Percentiles rank a stretch among this genome's conserved stretches.
phyloP scores from a whole-genome alignment of 306 rosid species.

The Vigna reflexopilosa region DNA sequence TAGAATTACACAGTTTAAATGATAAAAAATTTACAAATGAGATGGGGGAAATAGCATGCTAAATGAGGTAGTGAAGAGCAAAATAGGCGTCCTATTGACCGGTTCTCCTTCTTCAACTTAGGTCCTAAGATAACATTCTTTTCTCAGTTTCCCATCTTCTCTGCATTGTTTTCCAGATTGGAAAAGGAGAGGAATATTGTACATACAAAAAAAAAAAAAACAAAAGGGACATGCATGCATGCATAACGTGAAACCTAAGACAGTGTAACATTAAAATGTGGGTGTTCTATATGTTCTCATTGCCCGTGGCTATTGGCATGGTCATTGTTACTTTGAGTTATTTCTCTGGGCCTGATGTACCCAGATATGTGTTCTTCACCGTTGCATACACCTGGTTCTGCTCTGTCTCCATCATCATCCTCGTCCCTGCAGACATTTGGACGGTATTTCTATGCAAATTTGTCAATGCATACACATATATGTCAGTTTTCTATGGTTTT shows the following conservation, averaged over 20 bases:
- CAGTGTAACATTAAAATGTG: conserved; percentile 63
- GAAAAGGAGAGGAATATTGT: conserved; percentile 33
- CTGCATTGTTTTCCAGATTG: conserved; percentile 39
- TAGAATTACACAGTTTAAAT: no score
- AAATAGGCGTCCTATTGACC: conserved; percentile 54
- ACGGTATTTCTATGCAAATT: conserved; percentile 60
- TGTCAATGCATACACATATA: no score
- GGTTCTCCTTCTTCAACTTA: conserved; percentile 49
- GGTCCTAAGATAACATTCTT: conserved; percentile 3
- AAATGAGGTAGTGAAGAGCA: conserved; percentile 41
- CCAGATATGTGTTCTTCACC: conserved; percentile 79
- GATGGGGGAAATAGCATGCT: conserved; percentile 17
- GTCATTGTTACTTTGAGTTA: conserved; percentile 79
- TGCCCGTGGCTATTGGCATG: conserved; percentile 90
- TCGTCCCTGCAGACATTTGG: conserved; percentile 98
- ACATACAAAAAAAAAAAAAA: neutral
- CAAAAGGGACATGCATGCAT: neutral
- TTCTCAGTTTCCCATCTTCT: conserved; percentile 42
- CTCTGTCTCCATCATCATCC: conserved; percentile 88
- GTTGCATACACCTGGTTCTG: conserved; percentile 98
- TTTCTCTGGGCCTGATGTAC: conserved; percentile 93
- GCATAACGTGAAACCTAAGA: neutral
- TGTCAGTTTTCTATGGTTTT: conserved; percentile 3
- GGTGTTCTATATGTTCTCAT: conserved; percentile 91
- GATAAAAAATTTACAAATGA: neutral